Conservation (phyloP, 176 grass and related monocot species). For the Otatea glauca region DNA sequence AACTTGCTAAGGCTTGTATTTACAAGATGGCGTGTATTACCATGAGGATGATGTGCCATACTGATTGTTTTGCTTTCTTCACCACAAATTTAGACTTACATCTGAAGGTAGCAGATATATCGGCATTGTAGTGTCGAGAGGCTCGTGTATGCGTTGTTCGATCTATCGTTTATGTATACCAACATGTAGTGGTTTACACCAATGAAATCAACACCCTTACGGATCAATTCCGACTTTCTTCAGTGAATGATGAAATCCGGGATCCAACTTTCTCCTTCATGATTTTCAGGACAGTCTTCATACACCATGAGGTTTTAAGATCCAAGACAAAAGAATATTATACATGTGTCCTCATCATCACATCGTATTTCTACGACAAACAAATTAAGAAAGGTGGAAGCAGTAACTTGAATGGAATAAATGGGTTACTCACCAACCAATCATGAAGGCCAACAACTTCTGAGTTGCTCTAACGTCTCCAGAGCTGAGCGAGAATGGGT, state of each 20-base stretch:
- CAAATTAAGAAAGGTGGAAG: neutral
- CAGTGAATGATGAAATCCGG: too few relatives aligned
- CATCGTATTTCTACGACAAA: neutral
- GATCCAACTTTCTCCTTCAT: too few relatives aligned
- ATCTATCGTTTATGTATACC: slow-evolving; percentile 58
- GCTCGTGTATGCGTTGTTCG: neutral
- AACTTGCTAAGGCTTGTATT: neutral
- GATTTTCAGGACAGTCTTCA: too few relatives aligned
- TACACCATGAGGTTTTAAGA: slow-evolving; percentile 19
- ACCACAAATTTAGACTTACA: slow-evolving; percentile 32
- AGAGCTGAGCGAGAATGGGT: slow-evolving; percentile 47
- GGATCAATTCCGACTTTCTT: slow-evolving; percentile 57
- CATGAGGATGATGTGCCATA: neutral
- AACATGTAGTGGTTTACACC: slow-evolving; percentile 82
- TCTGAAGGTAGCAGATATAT: slow-evolving; percentile 56
- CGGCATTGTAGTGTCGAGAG: slow-evolving; percentile 56
- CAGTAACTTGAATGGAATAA: neutral
- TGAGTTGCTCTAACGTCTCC: slow-evolving; percentile 58
- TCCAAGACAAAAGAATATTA: slow-evolving; percentile 32
- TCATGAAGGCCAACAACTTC: slow-evolving; percentile 60
- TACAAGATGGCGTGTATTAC: neutral
- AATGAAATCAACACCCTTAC: slow-evolving; percentile 66
- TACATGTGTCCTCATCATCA: neutral
- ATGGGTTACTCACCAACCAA: slow-evolving; percentile 60
- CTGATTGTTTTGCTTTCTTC: neutral